Evolutionary conservation across 148 eudicot species (phyloP).

Genomic region (Rhododendron simsii): DNA sequence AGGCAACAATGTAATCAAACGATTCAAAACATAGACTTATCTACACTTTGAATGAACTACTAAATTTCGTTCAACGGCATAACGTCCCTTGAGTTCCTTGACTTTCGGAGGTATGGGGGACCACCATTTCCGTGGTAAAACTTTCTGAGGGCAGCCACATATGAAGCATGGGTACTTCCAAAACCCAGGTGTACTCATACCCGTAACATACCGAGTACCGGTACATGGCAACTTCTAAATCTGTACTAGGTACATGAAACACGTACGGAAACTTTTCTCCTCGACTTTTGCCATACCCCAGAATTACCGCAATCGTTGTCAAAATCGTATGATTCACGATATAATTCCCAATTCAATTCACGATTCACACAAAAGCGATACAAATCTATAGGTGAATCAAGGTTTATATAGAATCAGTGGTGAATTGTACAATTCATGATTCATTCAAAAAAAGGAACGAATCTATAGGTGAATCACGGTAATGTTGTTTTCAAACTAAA

Average conservation of each 20-base stretch:
- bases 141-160: neutral
- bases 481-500: too few relatives aligned
- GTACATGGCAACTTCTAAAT: neutral
- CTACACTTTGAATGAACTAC: neutral
- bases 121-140: neutral
- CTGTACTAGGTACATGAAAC: neutral
- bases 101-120: neutral
- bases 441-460: too few relatives aligned
- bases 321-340: too few relatives aligned
- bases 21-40: neutral
- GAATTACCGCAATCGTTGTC: neutral
- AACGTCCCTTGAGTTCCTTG: neutral
- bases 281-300: neutral
- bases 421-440: too few relatives aligned
- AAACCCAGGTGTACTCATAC: neutral
- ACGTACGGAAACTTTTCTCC: neutral
- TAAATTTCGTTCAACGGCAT: neutral
- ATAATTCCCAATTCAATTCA: too few relatives aligned
- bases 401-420: too few relatives aligned
- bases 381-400: too few relatives aligned
- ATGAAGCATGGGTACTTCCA: neutral
- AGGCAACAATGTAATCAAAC: neutral
- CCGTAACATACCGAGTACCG: neutral
- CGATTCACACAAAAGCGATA: too few relatives aligned
- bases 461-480: too few relatives aligned